Evolutionary conservation across 2,329 filamentous ascomycete species (phyloP).

Genomic region (Seiridium unicorne): DNA sequence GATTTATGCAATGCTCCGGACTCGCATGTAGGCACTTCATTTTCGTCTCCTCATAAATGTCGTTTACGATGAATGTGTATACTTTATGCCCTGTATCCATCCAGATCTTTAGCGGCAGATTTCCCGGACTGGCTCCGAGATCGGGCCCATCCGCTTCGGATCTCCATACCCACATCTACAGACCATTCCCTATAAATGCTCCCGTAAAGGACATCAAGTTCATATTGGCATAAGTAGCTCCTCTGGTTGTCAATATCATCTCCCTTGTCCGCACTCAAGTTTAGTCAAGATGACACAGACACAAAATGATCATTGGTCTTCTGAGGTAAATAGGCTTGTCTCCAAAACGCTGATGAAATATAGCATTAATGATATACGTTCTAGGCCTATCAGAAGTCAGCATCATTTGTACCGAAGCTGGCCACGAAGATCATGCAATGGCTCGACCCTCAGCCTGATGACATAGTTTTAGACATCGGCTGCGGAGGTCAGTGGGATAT

Average conservation of each 20-base stretch:
- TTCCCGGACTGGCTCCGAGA: background rate
- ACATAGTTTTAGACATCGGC: constrained; percentile 60
- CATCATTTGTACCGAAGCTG: constrained; percentile 63
- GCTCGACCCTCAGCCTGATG: constrained; percentile 56
- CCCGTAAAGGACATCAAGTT: no score
- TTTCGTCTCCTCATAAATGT: no score
- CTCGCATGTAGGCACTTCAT: no score
- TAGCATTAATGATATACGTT: background rate
- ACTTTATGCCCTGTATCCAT: no score
- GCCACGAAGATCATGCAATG: constrained; percentile 57
- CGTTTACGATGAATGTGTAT: no score
- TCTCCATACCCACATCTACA: background rate
- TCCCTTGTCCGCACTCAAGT: background rate
- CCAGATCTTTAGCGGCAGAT: no score
- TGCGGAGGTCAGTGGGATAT: constrained; percentile 51
- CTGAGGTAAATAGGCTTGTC: constrained; percentile 27
- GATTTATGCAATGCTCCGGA: no score
- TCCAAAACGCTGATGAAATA: background rate
- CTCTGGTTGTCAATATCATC: background rate
- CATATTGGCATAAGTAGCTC: no score
- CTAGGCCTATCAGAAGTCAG: constrained; percentile 59
- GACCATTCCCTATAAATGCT: no score
- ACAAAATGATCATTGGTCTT: constrained; percentile 37
- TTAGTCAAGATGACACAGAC: constrained; percentile 18
- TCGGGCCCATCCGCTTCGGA: background rate